Conservation (phyloP, 495 filamentous ascomycete species). For the Penicillium lividum region DNA sequence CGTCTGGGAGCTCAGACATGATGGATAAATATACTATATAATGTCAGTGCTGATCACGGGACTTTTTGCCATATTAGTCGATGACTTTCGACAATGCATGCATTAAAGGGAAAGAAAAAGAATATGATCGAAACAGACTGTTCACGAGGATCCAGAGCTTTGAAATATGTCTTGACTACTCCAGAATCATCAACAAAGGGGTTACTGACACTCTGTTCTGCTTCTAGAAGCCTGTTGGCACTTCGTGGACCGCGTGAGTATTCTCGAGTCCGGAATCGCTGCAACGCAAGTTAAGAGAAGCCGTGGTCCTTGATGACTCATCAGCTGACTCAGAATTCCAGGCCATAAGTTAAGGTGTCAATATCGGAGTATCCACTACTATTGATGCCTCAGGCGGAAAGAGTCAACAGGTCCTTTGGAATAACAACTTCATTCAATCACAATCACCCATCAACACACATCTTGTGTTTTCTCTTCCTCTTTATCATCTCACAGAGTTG, state of each 20-base stretch:
- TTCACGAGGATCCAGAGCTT: constrained; percentile 7
- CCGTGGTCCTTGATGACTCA: constrained; percentile 34
- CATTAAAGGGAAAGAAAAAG: background rate
- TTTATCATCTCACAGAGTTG: background rate
- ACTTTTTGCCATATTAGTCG: constrained; percentile 45
- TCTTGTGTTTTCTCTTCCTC: background rate
- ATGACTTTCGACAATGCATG: background rate
- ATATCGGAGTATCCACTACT: background rate
- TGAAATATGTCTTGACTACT: constrained; percentile 7
- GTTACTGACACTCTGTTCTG: constrained; percentile 33
- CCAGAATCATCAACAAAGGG: constrained; percentile 11
- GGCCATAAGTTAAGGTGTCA: background rate
- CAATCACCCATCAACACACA: background rate
- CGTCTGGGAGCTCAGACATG: constrained; percentile 90
- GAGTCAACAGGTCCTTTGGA: background rate
- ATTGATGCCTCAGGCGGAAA: background rate
- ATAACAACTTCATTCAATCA: background rate
- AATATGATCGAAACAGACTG: background rate
- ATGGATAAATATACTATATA: constrained; percentile 20
- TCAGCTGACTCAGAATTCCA: background rate
- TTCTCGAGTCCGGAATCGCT: constrained; percentile 51
- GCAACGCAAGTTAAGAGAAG: constrained; percentile 39
- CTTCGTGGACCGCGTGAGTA: constrained; percentile 54
- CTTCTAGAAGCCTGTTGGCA: constrained; percentile 38
- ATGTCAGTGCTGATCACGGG: constrained; percentile 37